Percentiles rank a stretch among this genome's conserved stretches.
Conservation (phyloP, 495 filamentous ascomycete species). For the Penicillium silybi region DNA sequence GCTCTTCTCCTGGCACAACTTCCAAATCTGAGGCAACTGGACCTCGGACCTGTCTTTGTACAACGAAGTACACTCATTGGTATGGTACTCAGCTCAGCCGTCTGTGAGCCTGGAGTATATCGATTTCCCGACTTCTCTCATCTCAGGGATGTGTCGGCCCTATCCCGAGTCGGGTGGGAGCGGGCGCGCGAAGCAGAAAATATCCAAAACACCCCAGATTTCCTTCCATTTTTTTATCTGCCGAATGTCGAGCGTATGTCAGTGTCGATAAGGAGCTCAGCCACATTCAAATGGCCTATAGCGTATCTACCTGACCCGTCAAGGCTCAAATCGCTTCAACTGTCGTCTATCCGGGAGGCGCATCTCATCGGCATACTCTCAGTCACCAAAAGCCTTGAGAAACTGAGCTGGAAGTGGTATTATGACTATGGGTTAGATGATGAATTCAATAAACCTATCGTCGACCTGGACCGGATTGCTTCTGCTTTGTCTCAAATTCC, state of each 20-base stretch:
- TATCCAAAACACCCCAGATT: not conserved
- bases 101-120: not conserved
- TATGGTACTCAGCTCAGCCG: not conserved
- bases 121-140: not conserved
- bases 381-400: not conserved
- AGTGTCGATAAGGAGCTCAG: not conserved
- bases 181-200: not conserved
- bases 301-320: not conserved
- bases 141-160: not conserved
- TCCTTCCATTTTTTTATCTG: not conserved
- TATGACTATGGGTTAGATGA: not conserved
- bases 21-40: not conserved
- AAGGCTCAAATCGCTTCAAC: conserved; percentile 1
- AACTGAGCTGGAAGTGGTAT: not conserved
- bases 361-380: conserved; percentile 1
- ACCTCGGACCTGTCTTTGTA: not conserved
- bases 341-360: conserved; percentile 1
- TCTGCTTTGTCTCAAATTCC: not conserved
- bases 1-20: conserved; percentile 1
- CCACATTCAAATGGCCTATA: not conserved
- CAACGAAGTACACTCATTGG: not conserved
- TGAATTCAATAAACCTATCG: not conserved
- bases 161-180: not conserved
- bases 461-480: not conserved
- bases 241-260: not conserved